Base-by-base conservation (phyloP, 2,329 filamentous ascomycete genomes). In the Penicillium aurantiogriseum region DNA sequence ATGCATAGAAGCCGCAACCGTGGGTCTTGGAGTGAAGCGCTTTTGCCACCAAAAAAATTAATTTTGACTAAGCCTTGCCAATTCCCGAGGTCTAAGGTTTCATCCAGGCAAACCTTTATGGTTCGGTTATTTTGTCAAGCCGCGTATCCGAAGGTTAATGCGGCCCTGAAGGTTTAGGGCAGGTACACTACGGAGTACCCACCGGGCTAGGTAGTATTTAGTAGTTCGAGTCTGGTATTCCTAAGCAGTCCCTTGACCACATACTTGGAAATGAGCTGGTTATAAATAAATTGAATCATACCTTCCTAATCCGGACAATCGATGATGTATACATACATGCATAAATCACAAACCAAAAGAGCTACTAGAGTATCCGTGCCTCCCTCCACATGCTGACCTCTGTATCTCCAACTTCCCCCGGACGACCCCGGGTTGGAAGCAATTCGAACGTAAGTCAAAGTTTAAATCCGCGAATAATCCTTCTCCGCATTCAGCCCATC, bases 1-100 rank as follows among this genome's bases (percentile, higher is more conserved):
- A 38, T 11, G 4, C 23, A 31, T 31, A 31, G 29, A 19, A 49
- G 47, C 35, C 49, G n/a, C 19, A 43, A 55, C 43, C 43, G 36
- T 56, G 50, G 50, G 19, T n/a, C 6, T 46, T 46, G 54, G 56
- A 47, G 58, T 9, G 29, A 63, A 54, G 53, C 54, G 25, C 17
- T 39, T 59, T 59, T 33, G 56, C 58, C 58, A 52, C 43, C 43
- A 35, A 38, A 21, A 29, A 39, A 48, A 17, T 25, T 9, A 39
- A 21, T 29, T 9, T 48, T 15, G 21, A 25, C 17, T 39, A 48
- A 54, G 51, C 44, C 31, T 55, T 54, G 51, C 50, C 23, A 44
- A 51, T 10, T 11, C 10, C 31, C 23, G 23, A 23, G 23, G 23
- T 23, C 23, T 23, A 31, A 31, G 29, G 29, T 31, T 11, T 11